These are phyloP conservation scores for Aspergillus pseudoviridinutans DNA, from an alignment of 2,329 filamentous ascomycete genomes.

Conservation along the genomic window DNA sequence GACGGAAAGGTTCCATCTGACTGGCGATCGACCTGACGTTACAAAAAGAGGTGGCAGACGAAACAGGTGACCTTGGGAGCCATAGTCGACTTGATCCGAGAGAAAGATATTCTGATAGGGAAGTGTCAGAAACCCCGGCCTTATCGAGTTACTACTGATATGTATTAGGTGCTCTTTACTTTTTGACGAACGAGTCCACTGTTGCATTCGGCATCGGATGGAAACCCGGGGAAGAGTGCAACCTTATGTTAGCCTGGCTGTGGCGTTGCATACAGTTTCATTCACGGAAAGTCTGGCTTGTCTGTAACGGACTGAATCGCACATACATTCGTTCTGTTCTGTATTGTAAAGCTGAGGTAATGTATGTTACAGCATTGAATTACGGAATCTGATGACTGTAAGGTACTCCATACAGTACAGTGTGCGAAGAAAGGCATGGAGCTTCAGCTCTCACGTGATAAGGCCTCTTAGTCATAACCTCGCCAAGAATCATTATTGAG, in stretches of 20 bases:
- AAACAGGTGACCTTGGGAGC: not conserved
- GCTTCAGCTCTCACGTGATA: not conserved
- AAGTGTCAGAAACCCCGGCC: too few relatives aligned
- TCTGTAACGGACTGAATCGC: not conserved
- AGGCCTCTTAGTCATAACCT: not conserved
- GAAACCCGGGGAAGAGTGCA: constrained; percentile 20
- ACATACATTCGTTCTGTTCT: not conserved
- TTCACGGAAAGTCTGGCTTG: not conserved
- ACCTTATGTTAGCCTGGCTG: constrained; percentile 14
- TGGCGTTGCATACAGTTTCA: constrained; percentile 10
- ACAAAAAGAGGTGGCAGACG: constrained; percentile 18
- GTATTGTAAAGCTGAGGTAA: not conserved
- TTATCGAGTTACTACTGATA: not conserved
- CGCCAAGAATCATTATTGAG: too few relatives aligned
- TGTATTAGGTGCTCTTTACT: not conserved
- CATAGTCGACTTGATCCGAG: not conserved
- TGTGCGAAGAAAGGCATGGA: too few relatives aligned
- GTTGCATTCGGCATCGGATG: constrained; percentile 27
- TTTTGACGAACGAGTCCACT: constrained; percentile 3
- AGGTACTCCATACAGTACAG: too few relatives aligned
- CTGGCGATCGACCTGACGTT: constrained; percentile 13
- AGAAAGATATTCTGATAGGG: not conserved
- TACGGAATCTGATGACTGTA: too few relatives aligned
- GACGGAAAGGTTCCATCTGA: constrained; percentile 4
- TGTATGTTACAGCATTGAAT: not conserved